Evolutionary conservation across 1,139 yeast species (phyloP).

Genomic region (Kodamaea ohmeri): DNA sequence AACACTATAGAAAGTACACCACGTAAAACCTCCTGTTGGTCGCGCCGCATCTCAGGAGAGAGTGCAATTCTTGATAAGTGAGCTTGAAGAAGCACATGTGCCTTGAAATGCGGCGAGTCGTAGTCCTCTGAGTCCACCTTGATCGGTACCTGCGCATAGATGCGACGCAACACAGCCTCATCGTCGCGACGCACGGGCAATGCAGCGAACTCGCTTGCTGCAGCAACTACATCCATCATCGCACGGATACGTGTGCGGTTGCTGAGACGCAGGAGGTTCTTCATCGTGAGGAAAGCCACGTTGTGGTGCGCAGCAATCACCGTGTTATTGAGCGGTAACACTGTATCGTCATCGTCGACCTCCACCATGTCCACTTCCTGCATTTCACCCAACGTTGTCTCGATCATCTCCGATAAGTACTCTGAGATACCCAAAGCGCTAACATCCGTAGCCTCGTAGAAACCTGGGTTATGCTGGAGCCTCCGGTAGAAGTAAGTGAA

Average conservation of each 20-base stretch:
- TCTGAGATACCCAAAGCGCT: conserved; percentile 72
- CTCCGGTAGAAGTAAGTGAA: conserved; percentile 81
- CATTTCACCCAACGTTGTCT: conserved; percentile 65
- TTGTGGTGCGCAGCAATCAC: conserved; percentile 74
- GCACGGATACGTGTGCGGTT: conserved; percentile 58
- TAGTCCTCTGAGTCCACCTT: conserved; percentile 37
- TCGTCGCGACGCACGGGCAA: conserved; percentile 66
- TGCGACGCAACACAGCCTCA: conserved; percentile 39
- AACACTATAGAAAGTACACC: conserved; percentile 52
- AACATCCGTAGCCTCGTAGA: conserved; percentile 69
- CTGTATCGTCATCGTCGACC: conserved; percentile 40
- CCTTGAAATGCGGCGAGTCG: conserved; percentile 62
- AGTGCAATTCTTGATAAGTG: conserved; percentile 64
- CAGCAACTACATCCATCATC: conserved; percentile 62
- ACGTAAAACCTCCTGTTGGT: conserved; percentile 51
- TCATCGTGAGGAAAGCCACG: conserved; percentile 64
- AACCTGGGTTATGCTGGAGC: conserved; percentile 79
- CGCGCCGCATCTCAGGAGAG: conserved; percentile 59
- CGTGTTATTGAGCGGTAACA: conserved; percentile 66
- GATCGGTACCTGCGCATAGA: conserved; percentile 63
- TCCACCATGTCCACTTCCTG: conserved; percentile 59
- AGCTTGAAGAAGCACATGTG: conserved; percentile 76
- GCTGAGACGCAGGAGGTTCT: conserved; percentile 51
- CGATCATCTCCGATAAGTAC: conserved; percentile 79
- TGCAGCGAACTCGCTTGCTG: conserved; percentile 67